Base-by-base conservation (phyloP, 306 rosid species). In the Fagus sylvatica region DNA sequence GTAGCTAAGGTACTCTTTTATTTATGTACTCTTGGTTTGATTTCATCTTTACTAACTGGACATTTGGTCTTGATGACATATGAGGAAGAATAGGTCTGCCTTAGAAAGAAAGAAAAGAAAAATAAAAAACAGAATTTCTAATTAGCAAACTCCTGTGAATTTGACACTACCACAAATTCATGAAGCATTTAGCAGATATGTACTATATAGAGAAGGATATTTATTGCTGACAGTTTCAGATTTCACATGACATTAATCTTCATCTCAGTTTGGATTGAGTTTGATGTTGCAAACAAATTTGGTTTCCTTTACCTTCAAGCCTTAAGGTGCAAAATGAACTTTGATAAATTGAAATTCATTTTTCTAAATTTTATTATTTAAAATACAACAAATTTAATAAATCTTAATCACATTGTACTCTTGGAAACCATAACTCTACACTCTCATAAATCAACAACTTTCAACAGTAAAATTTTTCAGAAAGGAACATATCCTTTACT, bases 1-100 rank as follows among this genome's bases (percentile, higher is more conserved):
- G 81, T 84, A 78, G 69, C 68, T 70, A 7, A 39, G 65, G 69
- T 41, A 65, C 30, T 37, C 69, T 80, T 56, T 64, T 76, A 74
- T 75, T 59, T 74, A 68, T 6, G 53, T 41, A n/a, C 53, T 41
- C 72, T 68, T 28, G 15, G 15, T 28, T 34, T 3, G 71, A 11
- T 66, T 66, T 39, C 71, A 66, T n/a, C 32, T 66, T 39, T 17
- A 17, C 17, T 62, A 32, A 37, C 49, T 66, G 10, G 16, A 17
- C 69, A 15, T 64, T 64, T 36, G 69, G 43, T 17, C 43, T 36
- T 64, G 10, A 34, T 64, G 46, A 64, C 46, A 64, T 36, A 59
- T 10, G 65, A 11, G 4, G 1, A 10, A 15, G 51, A 46, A 46
- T 46, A 2, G 51, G 51, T 8, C 51, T 2, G 4, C 51, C 15